Base-by-base conservation (phyloP, 176 grass and related monocot species). In the Hordeum vulgare region DNA sequence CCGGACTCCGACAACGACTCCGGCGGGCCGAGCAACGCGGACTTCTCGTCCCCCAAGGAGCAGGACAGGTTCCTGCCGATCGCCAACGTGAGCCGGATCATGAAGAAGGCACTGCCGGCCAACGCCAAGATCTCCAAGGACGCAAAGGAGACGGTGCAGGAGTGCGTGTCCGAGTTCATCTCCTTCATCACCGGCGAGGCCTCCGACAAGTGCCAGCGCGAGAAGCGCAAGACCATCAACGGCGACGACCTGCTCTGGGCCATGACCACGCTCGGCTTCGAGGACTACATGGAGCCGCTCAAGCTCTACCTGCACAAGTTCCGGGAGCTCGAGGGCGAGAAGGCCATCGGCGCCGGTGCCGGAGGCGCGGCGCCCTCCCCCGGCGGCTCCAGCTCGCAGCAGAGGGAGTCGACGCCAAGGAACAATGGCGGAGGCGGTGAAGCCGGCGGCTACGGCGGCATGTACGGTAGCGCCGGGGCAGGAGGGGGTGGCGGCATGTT, bases 141-240 rank as follows among this genome's bases (percentile, higher is more conserved):
- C 64, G 95, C 90, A 24, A 98, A 95, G 92, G 95, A 98, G 88
- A 98, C 95, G 81, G 92, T 98, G 86, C 95, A 98, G 88, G 95
- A 98, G 88, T 98, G 95, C 81, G 95, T 98, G 9, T 94, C 92
- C 0, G 95, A 98, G 90, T 98, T 98, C 92, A 98, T 98, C 71
- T 94, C 92, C 79, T 98, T 98, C 86, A 89, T 98, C 70, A 98
- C 92, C 5, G 95, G 95, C 21, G 95, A 98, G 90, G 95, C 95
- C 54, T 98, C 92, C 84, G 95, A 98, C 84, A 98, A 95, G 89
- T 98, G 95, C 84, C 92, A 94, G 90, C 87, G 95, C 8, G 95
- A 98, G 90, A 98, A 98, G 90, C 80, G 95, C 65, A 98, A 98
- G 95, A 98, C 95, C 71, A 89, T 98, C 72, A 98, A 98, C 76